A percentile compares a stretch with the other conserved stretches of the same genome.
Conservation (phyloP, 495 filamentous ascomycete species). For the Glonium stellatum region DNA sequence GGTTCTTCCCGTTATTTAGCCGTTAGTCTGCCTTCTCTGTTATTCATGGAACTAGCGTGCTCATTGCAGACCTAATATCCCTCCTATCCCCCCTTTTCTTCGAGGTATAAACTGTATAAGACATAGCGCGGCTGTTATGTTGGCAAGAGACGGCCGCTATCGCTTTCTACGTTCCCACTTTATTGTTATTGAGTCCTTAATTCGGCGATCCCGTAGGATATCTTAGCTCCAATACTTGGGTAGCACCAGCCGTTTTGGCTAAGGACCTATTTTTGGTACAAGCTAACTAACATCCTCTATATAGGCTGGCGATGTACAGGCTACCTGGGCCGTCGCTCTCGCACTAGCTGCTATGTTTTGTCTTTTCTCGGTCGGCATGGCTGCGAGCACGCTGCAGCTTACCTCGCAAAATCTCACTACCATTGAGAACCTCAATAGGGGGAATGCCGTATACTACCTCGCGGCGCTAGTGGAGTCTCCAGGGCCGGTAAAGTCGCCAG, state of each 20-base stretch:
- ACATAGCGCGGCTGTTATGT: neutral
- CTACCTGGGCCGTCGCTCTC: constrained; percentile 49
- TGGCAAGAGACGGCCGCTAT: neutral
- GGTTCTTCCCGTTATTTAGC: constrained; percentile 2
- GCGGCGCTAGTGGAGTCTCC: constrained; percentile 1
- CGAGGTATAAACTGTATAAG: neutral
- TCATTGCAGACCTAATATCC: too few relatives aligned
- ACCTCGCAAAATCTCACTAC: constrained; percentile 68
- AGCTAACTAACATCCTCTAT: constrained; percentile 7
- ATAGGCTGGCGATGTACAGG: constrained; percentile 32
- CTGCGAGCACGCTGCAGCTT: constrained; percentile 60
- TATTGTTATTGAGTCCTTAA: too few relatives aligned
- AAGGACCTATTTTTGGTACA: neutral
- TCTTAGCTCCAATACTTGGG: too few relatives aligned
- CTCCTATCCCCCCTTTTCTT: neutral
- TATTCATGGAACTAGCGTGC: neutral
- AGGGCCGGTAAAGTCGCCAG: neutral
- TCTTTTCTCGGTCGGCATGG: constrained; percentile 75
- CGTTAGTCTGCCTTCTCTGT: neutral
- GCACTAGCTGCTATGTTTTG: constrained; percentile 60
- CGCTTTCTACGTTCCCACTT: too few relatives aligned
- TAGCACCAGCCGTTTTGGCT: too few relatives aligned
- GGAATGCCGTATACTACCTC: constrained; percentile 45
- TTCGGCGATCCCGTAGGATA: too few relatives aligned
- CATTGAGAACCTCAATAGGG: constrained; percentile 64